These are phyloP conservation scores for Acacia melanoxylon DNA, from an alignment of 306 rosid genomes.

Conservation along the genomic window DNA sequence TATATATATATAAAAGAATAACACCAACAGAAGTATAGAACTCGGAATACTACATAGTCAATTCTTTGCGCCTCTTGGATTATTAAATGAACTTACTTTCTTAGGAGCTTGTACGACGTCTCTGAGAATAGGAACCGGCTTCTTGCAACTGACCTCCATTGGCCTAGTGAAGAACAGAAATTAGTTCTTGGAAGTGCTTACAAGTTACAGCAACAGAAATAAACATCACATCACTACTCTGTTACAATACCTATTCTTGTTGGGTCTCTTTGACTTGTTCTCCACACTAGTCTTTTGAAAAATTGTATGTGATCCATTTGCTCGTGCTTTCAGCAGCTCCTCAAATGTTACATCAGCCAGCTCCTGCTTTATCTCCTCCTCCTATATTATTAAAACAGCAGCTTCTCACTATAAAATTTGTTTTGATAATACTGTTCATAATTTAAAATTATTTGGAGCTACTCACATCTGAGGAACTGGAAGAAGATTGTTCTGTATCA, in stretches of 20 bases:
- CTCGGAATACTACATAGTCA: not conserved
- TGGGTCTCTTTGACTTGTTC: slow-evolving; percentile 58
- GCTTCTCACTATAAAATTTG: not conserved
- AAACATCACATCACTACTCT: not conserved
- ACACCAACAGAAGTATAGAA: slow-evolving; percentile 15
- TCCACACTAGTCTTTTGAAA: slow-evolving; percentile 43
- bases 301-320: slow-evolving; percentile 61
- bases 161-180: slow-evolving; percentile 60
- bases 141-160: slow-evolving; percentile 82
- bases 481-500: slow-evolving; percentile 30
- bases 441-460: not conserved
- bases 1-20: not conserved
- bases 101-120: slow-evolving; percentile 82
- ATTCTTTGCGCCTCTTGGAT: not conserved
- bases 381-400: slow-evolving; percentile 35
- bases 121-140: slow-evolving; percentile 71
- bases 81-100: slow-evolving; percentile 46
- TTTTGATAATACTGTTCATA: not conserved
- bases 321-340: slow-evolving; percentile 82
- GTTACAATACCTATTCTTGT: slow-evolving; percentile 72
- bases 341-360: slow-evolving; percentile 83
- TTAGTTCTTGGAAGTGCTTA: slow-evolving; percentile 15
- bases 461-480: slow-evolving; percentile 47
- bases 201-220: not conserved
- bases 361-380: slow-evolving; percentile 74